Conservation (phyloP, 1,284 basidiomycete genomes). For the Stereum hirsutum region DNA sequence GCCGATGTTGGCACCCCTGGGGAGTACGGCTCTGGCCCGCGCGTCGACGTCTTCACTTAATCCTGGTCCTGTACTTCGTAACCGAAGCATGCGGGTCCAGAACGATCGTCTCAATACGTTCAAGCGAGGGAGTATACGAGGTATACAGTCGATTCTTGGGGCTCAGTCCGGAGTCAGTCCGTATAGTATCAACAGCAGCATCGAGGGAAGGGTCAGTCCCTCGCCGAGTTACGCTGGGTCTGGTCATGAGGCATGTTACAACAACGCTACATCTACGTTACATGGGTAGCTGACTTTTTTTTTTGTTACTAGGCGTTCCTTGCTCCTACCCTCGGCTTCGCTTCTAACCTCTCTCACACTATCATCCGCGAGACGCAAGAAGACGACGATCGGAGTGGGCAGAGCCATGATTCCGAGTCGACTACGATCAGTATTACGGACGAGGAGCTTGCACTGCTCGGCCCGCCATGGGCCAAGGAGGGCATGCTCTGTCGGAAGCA, state of each 20-base stretch:
- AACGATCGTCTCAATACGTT: constrained; percentile 68
- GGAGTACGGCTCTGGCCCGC: constrained; percentile 29
- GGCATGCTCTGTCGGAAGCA: constrained; percentile 91
- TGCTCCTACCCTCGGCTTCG: constrained; percentile 85
- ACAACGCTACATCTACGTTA: constrained; percentile 15
- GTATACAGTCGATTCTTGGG: constrained; percentile 70
- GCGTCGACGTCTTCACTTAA: constrained; percentile 46
- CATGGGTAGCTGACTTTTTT: constrained; percentile 25
- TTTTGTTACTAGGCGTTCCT: constrained; percentile 49
- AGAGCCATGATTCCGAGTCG: constrained; percentile 49
- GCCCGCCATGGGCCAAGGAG: constrained; percentile 98
- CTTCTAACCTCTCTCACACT: constrained; percentile 89
- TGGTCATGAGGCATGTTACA: constrained; percentile 57
- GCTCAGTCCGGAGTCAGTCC: constrained; percentile 52
- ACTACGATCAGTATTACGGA: constrained; percentile 81
- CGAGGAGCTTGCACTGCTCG: constrained; percentile 89
- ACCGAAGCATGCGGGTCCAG: constrained; percentile 58
- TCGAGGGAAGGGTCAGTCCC: constrained; percentile 82
- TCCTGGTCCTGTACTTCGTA: constrained; percentile 44
- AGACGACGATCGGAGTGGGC: constrained; percentile 73
- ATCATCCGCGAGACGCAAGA: constrained; percentile 94
- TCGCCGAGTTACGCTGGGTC: constrained; percentile 85
- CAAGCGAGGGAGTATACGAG: constrained; percentile 85
- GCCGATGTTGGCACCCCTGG: constrained; percentile 81
- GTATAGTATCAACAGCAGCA: constrained; percentile 72